Conservation (phyloP, 257 asterid genomes). For the Pogostemon cablin region DNA sequence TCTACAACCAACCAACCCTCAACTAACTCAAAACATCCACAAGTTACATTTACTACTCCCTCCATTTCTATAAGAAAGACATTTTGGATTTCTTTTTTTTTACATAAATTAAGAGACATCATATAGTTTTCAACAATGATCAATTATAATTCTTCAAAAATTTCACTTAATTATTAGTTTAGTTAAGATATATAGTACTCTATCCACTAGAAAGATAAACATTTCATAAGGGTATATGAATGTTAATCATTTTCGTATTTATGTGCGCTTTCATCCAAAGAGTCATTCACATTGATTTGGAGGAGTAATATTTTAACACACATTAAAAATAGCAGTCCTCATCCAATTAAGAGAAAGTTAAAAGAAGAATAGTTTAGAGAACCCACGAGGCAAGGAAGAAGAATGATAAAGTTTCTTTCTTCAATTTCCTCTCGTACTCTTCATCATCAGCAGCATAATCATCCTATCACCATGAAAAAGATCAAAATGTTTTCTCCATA, state of each 20-base stretch:
- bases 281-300: no score
- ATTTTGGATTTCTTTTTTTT: no score
- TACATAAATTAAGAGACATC: no score
- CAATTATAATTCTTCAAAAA: no score
- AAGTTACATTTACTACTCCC: constrained; percentile 2
- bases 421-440: constrained; percentile 78
- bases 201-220: no score
- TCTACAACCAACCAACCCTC: constrained; percentile 55
- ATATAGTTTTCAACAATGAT: no score
- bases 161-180: no score
- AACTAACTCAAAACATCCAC: constrained; percentile 31
- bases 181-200: no score
- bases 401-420: constrained; percentile 74
- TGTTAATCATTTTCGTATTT: no score
- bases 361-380: constrained; percentile 2
- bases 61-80: no score
- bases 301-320: constrained; percentile 1
- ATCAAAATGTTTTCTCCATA: constrained; percentile 1
- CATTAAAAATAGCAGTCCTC: neutral
- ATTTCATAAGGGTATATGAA: no score
- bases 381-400: constrained; percentile 96
- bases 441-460: constrained; percentile 96
- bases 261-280: no score
- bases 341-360: constrained; percentile 20
- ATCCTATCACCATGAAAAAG: constrained; percentile 54